Evolutionary conservation across 441 rosid species (phyloP), one percentile per base, ranked within the genome.

Genomic region (Cnidoscolus chayamansa): DNA sequence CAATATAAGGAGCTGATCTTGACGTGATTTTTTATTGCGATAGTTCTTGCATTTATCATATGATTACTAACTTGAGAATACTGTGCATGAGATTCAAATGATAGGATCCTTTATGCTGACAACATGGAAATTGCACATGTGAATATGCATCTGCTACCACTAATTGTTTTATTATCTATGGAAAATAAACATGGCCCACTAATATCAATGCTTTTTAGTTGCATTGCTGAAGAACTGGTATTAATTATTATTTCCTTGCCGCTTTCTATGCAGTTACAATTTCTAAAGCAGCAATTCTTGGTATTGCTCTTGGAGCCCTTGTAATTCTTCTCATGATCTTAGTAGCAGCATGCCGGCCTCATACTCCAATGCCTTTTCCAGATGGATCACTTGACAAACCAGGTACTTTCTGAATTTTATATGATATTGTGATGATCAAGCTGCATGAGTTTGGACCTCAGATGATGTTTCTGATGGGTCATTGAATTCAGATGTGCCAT

Each of bases 221-320:
- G 58, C 17, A 9, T 4, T 12, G 15, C 30, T 1, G 0, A 9
- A 53, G 70, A 17, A 63, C 47, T 9, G 37, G 13, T 11, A 25
- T 37, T 48, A 35, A 16, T 65, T 58, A 45, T 19, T 35, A 19
- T 25, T 25, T 8, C 49, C 35, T 62, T 68, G 25, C 2, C 51
- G 49, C 76, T 71, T 17, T 76, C n/a, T 17, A 45, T 74, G 83
- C 89, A 93, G 98, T 83, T 69, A 75, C 88, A 49, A 88, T 96
- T 70, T 87, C 99, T n/a, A 93, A 91, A 88, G 97, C 94, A 20
- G 96, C 97, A 51, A 96, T 93, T 73, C 86, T 90, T 9, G 99
- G 99, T 47, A 93, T 95, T 59, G 90, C 96, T 9, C 85, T 95
- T 31, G 98, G 98, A 17, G 95, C 86, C 60, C 89, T 91, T 71